Evolutionary conservation across 306 rosid species (phyloP).

Genomic region (Trifolium repens): DNA sequence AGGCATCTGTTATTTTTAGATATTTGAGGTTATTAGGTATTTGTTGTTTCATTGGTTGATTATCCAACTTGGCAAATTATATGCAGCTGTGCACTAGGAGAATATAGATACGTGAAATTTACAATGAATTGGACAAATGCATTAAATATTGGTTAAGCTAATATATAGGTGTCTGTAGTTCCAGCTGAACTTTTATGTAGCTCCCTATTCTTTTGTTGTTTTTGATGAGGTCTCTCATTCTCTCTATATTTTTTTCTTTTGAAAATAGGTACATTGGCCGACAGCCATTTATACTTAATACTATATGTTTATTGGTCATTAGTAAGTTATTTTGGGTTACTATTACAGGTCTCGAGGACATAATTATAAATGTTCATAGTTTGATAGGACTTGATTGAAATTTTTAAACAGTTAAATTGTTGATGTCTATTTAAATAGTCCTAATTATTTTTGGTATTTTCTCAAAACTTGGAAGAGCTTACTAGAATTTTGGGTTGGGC

Average conservation of each 20-base stretch:
- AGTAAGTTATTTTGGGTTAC: conserved; percentile 1
- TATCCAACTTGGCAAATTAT: conserved; percentile 31
- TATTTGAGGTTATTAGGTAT: conserved; percentile 64
- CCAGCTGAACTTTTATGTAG: not conserved
- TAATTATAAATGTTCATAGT: not conserved
- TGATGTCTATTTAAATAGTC: not conserved
- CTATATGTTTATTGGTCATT: conserved; percentile 10
- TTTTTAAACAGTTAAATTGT: not conserved
- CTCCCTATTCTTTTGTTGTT: conserved; percentile 4
- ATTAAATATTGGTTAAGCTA: conserved; percentile 26
- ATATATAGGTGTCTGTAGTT: conserved; percentile 8
- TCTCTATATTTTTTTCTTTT: not conserved
- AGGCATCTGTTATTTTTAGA: conserved; percentile 56
- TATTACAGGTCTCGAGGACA: conserved; percentile 8
- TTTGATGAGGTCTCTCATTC: not conserved
- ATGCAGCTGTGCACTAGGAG: conserved; percentile 11
- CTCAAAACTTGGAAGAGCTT: too few relatives aligned
- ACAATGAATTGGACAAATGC: conserved; percentile 26
- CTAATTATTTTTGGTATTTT: too few relatives aligned
- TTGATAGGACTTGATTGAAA: conserved; percentile 8
- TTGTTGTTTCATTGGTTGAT: conserved; percentile 18
- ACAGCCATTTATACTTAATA: conserved; percentile 10
- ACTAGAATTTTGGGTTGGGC: too few relatives aligned
- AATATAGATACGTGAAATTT: conserved; percentile 4
- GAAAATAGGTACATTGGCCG: not conserved